Conservation (phyloP, 768 basidiomycete genomes). For the Pisolithus sp. region DNA sequence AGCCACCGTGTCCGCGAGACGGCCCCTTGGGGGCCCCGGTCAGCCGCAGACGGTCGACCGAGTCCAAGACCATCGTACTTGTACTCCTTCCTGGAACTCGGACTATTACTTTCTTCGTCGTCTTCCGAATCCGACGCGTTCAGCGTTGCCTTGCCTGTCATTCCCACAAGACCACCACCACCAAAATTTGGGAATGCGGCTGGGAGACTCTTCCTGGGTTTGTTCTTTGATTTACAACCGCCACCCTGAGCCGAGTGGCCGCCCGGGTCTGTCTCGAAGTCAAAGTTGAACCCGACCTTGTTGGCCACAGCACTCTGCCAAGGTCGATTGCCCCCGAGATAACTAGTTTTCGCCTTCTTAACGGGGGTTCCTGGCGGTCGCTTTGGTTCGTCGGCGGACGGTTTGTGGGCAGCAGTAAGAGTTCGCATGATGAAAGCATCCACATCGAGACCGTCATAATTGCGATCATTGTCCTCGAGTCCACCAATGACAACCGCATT, state of each 20-base stretch:
- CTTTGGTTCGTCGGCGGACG: constrained; percentile 40
- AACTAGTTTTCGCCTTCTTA: constrained; percentile 62
- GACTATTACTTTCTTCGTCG: constrained; percentile 56
- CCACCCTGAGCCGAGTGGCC: constrained; percentile 15
- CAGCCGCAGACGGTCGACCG: constrained; percentile 41
- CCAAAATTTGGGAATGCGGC: constrained; percentile 55
- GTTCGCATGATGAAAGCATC: constrained; percentile 71
- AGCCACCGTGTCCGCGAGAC: constrained; percentile 51
- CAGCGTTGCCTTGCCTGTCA: constrained; percentile 19
- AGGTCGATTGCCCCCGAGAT: constrained; percentile 52
- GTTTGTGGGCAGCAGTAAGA: constrained; percentile 53
- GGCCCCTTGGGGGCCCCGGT: constrained; percentile 21
- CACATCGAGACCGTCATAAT: constrained; percentile 37
- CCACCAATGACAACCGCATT: constrained; percentile 33
- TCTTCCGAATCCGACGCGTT: constrained; percentile 56
- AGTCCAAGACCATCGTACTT: constrained; percentile 63
- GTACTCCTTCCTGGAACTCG: constrained; percentile 45
- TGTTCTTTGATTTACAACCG: constrained; percentile 38
- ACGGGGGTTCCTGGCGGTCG: constrained; percentile 75
- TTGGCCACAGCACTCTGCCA: constrained; percentile 78
- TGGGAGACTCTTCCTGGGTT: constrained; percentile 67
- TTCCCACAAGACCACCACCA: constrained; percentile 22
- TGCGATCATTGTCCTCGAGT: constrained; percentile 32
- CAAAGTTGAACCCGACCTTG: constrained; percentile 53
- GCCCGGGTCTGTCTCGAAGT: constrained; percentile 30